phyloP scores from a whole-genome alignment of 2,329 filamentous ascomycete species.

The Nakataea oryzae region DNA sequence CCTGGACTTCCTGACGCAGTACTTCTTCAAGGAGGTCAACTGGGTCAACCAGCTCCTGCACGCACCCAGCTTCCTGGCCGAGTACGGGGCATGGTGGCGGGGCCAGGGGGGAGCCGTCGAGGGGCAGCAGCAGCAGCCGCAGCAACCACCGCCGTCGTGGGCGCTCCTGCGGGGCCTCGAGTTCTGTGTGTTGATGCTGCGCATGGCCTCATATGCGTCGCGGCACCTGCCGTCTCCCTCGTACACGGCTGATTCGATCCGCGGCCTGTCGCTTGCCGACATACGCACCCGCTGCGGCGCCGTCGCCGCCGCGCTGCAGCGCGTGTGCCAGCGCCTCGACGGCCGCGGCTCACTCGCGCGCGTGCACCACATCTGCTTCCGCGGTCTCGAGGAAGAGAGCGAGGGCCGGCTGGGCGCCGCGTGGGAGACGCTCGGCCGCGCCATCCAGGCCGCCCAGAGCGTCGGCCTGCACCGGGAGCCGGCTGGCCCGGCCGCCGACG shows the following conservation, averaged over 20 bases:
- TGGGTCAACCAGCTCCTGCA: neutral
- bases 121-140: no score
- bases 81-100: neutral
- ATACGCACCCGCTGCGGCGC: neutral
- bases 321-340: neutral
- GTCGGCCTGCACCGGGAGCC: neutral
- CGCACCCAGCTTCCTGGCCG: neutral
- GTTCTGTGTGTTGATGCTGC: neutral
- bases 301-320: neutral
- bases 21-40: neutral
- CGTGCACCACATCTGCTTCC: neutral
- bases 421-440: neutral
- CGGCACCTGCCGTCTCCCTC: neutral
- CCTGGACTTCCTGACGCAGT: neutral
- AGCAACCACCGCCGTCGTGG: neutral
- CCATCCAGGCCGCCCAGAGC: neutral
- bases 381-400: neutral
- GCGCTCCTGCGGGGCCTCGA: neutral
- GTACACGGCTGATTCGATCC: neutral
- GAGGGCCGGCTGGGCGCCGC: neutral
- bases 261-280: neutral
- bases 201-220: neutral
- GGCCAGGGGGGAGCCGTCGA: neutral
- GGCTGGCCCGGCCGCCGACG: neutral
- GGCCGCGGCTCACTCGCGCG: neutral